These are phyloP conservation scores for Seiridium unicorne DNA, from an alignment of 2,329 filamentous ascomycete species.

Conservation along the genomic window DNA sequence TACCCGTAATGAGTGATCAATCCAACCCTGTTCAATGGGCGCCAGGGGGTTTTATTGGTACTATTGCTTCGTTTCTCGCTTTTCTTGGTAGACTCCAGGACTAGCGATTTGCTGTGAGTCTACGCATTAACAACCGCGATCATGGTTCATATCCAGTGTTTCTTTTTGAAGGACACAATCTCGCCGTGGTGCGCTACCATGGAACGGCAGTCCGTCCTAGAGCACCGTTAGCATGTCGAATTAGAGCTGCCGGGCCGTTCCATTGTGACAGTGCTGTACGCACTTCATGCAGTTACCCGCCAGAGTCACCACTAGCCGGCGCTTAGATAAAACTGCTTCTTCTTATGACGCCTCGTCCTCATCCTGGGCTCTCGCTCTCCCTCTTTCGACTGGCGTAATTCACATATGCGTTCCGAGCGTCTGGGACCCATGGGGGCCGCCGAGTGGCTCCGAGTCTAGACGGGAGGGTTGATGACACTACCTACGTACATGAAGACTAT, in stretches of 20 bases:
- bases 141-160: neutral
- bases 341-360: too few relatives aligned
- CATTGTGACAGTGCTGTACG: conserved; percentile 6
- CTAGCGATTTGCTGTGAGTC: neutral
- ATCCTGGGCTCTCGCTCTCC: too few relatives aligned
- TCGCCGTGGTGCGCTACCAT: too few relatives aligned
- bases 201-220: neutral
- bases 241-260: conserved; percentile 12
- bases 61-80: conserved; percentile 1
- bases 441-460: conserved; percentile 20
- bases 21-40: conserved; percentile 11
- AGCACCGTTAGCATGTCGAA: neutral
- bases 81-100: neutral
- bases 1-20: conserved; percentile 20
- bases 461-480: conserved; percentile 16
- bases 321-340: conserved; percentile 4
- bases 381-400: neutral
- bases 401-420: conserved; percentile 10
- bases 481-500: neutral
- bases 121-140: neutral
- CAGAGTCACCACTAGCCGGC: conserved; percentile 13
- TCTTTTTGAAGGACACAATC: neutral
- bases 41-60: neutral
- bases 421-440: conserved; percentile 19
- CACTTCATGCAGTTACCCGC: neutral